Conservation (phyloP, 257 asterid species). For the Fraxinus quadrangulata region DNA sequence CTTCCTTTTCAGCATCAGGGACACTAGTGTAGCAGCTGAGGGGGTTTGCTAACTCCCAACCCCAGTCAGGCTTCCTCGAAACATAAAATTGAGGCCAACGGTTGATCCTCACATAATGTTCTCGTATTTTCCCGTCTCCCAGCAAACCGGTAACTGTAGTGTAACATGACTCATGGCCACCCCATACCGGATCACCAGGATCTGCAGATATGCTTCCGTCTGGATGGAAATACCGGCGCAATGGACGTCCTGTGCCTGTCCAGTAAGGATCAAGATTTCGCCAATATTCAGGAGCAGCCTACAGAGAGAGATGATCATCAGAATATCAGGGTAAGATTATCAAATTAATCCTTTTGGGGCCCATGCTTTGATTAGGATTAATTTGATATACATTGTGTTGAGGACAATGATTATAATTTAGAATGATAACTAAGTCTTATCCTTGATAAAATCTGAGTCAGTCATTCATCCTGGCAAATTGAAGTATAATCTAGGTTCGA, state of each 20-base stretch:
- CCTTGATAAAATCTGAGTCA: background rate
- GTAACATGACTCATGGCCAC: constrained; percentile 85
- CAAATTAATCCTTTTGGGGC: background rate
- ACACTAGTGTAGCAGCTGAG: constrained; percentile 57
- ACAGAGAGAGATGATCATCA: constrained; percentile 1
- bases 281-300: constrained; percentile 81
- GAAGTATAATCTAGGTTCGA: background rate
- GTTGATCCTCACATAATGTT: constrained; percentile 79
- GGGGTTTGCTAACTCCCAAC: constrained; percentile 67
- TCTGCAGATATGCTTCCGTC: constrained; percentile 85
- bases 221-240: constrained; percentile 73
- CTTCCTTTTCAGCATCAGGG: constrained; percentile 54
- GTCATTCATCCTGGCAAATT: background rate
- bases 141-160: constrained; percentile 67
- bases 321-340: background rate
- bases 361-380: background rate
- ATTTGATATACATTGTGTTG: too few relatives aligned
- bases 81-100: constrained; percentile 67
- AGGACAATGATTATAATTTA: background rate
- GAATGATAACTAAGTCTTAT: background rate
- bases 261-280: constrained; percentile 75
- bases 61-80: constrained; percentile 66
- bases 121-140: constrained; percentile 57
- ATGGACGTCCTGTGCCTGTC: constrained; percentile 47
- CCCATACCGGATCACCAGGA: constrained; percentile 71